These are phyloP conservation scores for Saccharomycopsis malanga DNA, from an alignment of 805 yeast species.

Conservation along the genomic window DNA sequence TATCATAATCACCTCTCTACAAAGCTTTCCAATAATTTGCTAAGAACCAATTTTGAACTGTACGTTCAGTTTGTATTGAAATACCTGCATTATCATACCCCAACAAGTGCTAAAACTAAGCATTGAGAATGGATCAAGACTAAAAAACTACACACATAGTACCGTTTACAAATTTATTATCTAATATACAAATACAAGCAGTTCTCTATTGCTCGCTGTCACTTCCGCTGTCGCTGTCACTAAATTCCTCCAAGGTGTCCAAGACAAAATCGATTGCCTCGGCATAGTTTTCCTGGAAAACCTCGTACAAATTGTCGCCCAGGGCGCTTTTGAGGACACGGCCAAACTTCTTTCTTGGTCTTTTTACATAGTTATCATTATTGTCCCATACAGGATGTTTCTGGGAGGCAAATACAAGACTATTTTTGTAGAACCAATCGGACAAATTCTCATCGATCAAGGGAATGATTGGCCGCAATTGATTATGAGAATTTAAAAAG, in stretches of 20 bases:
- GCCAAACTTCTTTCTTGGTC: conserved; percentile 88
- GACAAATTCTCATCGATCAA: conserved; percentile 81
- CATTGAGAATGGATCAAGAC: too few species aligned
- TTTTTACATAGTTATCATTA: conserved; percentile 41
- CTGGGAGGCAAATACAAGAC: conserved; percentile 70
- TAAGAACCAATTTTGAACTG: too few species aligned
- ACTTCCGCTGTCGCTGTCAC: conserved; percentile 25
- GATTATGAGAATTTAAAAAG: conserved; percentile 18
- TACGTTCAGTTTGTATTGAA: too few species aligned
- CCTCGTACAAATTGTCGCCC: conserved; percentile 65
- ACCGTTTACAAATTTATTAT: too few species aligned
- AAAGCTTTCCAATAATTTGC: too few species aligned
- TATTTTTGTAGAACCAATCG: conserved; percentile 87
- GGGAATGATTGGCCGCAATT: conserved; percentile 69
- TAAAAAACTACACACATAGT: too few species aligned
- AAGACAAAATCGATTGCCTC: conserved; percentile 80
- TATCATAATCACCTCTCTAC: too few species aligned
- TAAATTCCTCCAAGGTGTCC: conserved; percentile 64
- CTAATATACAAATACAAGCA: too few species aligned
- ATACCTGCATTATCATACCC: too few species aligned
- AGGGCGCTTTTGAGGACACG: conserved; percentile 66
- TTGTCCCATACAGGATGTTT: conserved; percentile 79
- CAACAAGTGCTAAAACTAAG: too few species aligned
- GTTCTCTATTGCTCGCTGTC: too few species aligned
- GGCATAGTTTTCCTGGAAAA: conserved; percentile 73